Conservation (phyloP, 2,329 filamentous ascomycete genomes). For the Trichoderma aggressivum region DNA sequence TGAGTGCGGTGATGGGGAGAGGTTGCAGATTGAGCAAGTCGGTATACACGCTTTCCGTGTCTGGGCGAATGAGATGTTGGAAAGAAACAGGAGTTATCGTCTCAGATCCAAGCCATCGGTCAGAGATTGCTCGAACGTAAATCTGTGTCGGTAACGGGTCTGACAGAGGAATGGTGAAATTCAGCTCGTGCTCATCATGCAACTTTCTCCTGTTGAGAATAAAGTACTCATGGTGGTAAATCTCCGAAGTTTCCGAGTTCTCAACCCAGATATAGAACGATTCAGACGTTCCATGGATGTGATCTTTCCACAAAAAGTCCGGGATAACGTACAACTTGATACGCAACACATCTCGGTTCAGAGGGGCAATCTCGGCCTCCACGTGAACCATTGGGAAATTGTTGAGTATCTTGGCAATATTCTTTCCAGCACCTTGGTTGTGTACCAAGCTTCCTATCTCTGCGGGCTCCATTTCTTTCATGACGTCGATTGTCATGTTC, state of each 20-base stretch:
- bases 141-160: slow-evolving; percentile 94
- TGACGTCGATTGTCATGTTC: slow-evolving; percentile 69
- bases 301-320: slow-evolving; percentile 93
- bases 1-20: slow-evolving; percentile 78
- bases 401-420: slow-evolving; percentile 74
- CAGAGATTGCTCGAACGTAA: slow-evolving; percentile 90
- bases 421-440: slow-evolving; percentile 81
- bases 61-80: slow-evolving; percentile 93
- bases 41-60: slow-evolving; percentile 96
- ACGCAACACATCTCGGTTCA: slow-evolving; percentile 92
- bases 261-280: slow-evolving; percentile 99
- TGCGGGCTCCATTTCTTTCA: slow-evolving; percentile 88
- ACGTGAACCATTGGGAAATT: slow-evolving; percentile 91
- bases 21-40: slow-evolving; percentile 91
- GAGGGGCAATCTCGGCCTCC: slow-evolving; percentile 89
- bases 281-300: slow-evolving; percentile 88
- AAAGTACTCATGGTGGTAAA: slow-evolving; percentile 97
- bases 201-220: slow-evolving; percentile 87
- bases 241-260: slow-evolving; percentile 94
- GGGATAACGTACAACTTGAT: slow-evolving; percentile 83
- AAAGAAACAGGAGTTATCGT: slow-evolving; percentile 95
- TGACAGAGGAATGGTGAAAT: slow-evolving; percentile 92
- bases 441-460: slow-evolving; percentile 91
- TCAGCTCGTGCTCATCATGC: slow-evolving; percentile 93
- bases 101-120: slow-evolving; percentile 94